A percentile compares a stretch with the other conserved stretches of the same genome.
These are phyloP conservation scores for Coprinopsis sp. DNA, from an alignment of 768 basidiomycete genomes.

Conservation along the genomic window DNA sequence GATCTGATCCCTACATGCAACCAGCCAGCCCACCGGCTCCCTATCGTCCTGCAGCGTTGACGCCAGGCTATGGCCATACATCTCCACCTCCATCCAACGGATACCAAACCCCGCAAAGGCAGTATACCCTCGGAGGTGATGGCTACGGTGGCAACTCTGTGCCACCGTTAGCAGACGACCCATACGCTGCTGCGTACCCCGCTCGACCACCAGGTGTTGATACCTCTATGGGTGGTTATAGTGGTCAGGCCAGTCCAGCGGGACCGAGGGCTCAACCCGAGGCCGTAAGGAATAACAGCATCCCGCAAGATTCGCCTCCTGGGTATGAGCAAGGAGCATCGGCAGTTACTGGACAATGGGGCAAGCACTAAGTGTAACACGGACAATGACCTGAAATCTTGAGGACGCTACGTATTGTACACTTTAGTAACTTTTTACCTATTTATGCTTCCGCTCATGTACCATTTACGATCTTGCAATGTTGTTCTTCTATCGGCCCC, in stretches of 20 bases:
- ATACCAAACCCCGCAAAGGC: slow-evolving; percentile 37
- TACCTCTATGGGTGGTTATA: slow-evolving; percentile 25
- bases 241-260: slow-evolving; percentile 23
- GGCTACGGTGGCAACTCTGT: slow-evolving; percentile 48
- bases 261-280: slow-evolving; percentile 37
- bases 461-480: too few species aligned
- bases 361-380: slow-evolving; percentile 38
- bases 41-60: not conserved
- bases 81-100: slow-evolving; percentile 11
- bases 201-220: slow-evolving; percentile 36
- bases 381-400: too few species aligned
- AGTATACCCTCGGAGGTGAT: slow-evolving; percentile 53
- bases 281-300: slow-evolving; percentile 16
- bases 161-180: slow-evolving; percentile 32
- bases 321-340: slow-evolving; percentile 56
- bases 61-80: not conserved
- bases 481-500: too few species aligned
- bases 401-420: too few species aligned
- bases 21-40: not conserved
- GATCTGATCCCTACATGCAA: not conserved
- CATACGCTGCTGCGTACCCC: slow-evolving; percentile 16
- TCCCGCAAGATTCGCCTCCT: slow-evolving; percentile 58
- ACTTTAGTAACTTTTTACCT: too few species aligned
- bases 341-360: slow-evolving; percentile 50
- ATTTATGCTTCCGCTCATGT: too few species aligned